Evolutionary conservation across 2,329 filamentous ascomycete genomes (phyloP).

Genomic region (Tolypocladium nubicola): DNA sequence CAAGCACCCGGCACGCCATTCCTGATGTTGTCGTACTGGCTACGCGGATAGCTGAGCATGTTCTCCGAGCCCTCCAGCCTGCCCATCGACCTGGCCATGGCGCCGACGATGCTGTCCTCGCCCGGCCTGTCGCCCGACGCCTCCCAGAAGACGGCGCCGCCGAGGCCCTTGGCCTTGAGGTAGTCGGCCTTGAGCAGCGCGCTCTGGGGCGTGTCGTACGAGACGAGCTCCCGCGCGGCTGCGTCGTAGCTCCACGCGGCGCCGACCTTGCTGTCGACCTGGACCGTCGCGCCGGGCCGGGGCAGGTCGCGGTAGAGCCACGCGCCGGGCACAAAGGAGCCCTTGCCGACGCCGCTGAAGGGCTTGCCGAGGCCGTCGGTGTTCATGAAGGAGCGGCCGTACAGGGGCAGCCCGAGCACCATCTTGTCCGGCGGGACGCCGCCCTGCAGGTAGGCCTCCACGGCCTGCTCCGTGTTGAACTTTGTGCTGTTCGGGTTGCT

Average conservation of each 20-base stretch:
- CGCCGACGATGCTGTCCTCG: constrained; percentile 45
- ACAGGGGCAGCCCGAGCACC: constrained; percentile 66
- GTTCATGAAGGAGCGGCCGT: constrained; percentile 63
- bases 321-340: constrained; percentile 47
- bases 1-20: constrained; percentile 7
- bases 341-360: constrained; percentile 53
- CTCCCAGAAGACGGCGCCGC: constrained; percentile 81
- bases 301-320: constrained; percentile 70
- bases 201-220: constrained; percentile 54
- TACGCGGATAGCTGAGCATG: constrained; percentile 43
- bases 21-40: constrained; percentile 48
- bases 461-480: constrained; percentile 55
- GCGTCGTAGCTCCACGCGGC: constrained; percentile 66
- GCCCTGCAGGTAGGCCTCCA: constrained; percentile 38
- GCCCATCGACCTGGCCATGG: constrained; percentile 35
- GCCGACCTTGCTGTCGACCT: constrained; percentile 44
- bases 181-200: constrained; percentile 53
- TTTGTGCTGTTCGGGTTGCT: constrained; percentile 48
- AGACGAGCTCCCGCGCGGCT: constrained; percentile 49
- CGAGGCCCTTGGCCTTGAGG: constrained; percentile 48
- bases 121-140: constrained; percentile 53
- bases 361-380: constrained; percentile 56
- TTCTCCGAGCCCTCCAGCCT: constrained; percentile 39
- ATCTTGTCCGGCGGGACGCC: constrained; percentile 56
- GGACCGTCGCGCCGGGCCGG: constrained; percentile 41